Base-by-base conservation (phyloP, 2,329 filamentous ascomycete species). In the Ascochyta fabae region DNA sequence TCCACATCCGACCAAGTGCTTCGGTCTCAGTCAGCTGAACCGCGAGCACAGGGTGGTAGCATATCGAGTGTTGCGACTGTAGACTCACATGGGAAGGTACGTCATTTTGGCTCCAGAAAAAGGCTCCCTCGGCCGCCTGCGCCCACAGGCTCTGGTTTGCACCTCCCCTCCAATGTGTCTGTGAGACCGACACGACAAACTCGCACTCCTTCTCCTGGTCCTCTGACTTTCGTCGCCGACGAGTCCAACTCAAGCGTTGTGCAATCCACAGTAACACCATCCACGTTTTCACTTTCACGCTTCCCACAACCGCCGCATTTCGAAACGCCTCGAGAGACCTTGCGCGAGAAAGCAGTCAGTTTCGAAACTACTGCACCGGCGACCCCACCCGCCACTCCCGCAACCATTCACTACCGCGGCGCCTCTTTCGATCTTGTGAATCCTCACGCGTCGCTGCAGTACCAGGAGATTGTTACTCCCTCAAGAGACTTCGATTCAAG, bases 351-450 rank as follows among this genome's bases (percentile, higher is more conserved):
- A 33, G 45, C 66, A 26, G 58, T 55, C 23, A 66, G 59, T 44
- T 72, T 70, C 36, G 48, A 64, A 29, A 63, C 68, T 13, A 61
- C 67, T 16, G 67, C 68, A 13, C 72, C 70, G 3, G 71, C 54
- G 13, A 75, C 72, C 4, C 73, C 73, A 22, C 74, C 75, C 4
- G 67, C 70, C 27, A 76, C 74, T 4, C 74, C 75, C 41, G 74
- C 74, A 13, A 69, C 70, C 19, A 64, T 76, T 16, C 74, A 77
- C 53, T 76, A 75, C 53, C 71, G 74, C 23, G 75, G 75, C 41
- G 61, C 74, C 3, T 77, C 75, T 15, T 77, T 77, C 47, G 73
- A 77, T 50, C 51, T 77, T 12, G 68, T 77, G 19, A 77, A 77
- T 42, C 74, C 75, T 3, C 74, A 72, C 62, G 65, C 71, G 34